Base-by-base conservation (phyloP, 2,329 filamentous ascomycete species). In the Epichloe gansuensis region DNA sequence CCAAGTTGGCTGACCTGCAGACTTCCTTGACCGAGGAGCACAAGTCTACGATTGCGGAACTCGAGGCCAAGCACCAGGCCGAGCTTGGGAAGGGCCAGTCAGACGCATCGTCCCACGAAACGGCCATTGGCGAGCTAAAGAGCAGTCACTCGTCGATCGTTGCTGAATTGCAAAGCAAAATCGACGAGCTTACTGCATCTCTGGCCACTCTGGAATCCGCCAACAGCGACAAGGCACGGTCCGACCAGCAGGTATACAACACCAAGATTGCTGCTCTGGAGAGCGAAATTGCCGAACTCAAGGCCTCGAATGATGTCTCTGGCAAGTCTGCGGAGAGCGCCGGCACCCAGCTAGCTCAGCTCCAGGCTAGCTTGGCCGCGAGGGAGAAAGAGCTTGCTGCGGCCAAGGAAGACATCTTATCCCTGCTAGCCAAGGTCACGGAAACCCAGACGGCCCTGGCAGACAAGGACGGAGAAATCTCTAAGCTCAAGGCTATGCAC, bases 401-500 rank as follows among this genome's bases (percentile, higher is more conserved):
- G 17, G 71, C 72, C 21, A 73, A 74, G 61, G 65, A 62, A 28
- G 64, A 66, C 31, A 57, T 67, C 12, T 58, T 64, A 13, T 72
- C 72, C 62, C 68, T 80, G 11, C 71, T 78, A 60, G 67, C 71
- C 55, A 73, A 76, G 56, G 69, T 77, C 17, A 71, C 73, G 15
- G 69, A 69, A 46, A 67, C 77, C 21, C 69, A 75, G 56, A 68
- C 70, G 34, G 72, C 78, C 49, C 65, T 69, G 46, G 65, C 68
- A 35, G 67, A 63, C 54, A 79, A 78, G 62, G 76, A 77, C 8
- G 70, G 68, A 25, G 69, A 72, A 25, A 72, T 78, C 25, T 66
- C 72, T 13, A 74, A 74, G 61, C 65, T 82, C 55, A 75, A 80
- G 64, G 68, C 71, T 43, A 76, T 75, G 63, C 78, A 84, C 60